These are phyloP conservation scores for Haberlea rhodopensis DNA, from an alignment of 257 asterid genomes.

Conservation along the genomic window DNA sequence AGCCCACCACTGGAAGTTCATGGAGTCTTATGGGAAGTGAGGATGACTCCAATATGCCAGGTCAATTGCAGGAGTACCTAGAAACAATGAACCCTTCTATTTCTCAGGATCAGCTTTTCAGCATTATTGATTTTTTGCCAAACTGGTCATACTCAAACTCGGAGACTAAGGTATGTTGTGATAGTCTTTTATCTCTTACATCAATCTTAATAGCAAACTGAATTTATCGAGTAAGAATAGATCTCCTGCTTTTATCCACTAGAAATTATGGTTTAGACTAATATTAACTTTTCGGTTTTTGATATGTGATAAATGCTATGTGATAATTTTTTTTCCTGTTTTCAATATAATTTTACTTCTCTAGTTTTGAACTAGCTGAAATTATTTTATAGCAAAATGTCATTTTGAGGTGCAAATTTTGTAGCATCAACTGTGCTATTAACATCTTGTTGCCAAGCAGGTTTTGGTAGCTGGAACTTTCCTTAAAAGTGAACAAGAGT, in stretches of 20 bases:
- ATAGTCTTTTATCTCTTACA: background rate
- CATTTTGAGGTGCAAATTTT: too few relatives aligned
- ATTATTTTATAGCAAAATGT: background rate
- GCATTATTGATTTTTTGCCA: conserved; percentile 74
- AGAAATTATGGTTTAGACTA: conserved; percentile 6
- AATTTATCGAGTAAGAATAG: background rate
- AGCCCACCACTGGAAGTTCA: conserved; percentile 51
- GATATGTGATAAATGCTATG: background rate
- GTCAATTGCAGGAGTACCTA: conserved; percentile 61
- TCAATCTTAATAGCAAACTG: conserved; percentile 2
- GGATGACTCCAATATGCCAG: conserved; percentile 56
- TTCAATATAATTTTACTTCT: background rate
- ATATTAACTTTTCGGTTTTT: background rate
- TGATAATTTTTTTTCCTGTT: background rate
- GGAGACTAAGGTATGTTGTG: conserved; percentile 58
- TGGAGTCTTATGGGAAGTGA: conserved; percentile 70
- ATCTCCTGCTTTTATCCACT: conserved; percentile 4
- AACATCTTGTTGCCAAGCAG: conserved; percentile 32
- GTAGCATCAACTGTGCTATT: conserved; percentile 11
- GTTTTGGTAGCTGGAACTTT: conserved; percentile 65
- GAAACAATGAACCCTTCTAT: conserved; percentile 68
- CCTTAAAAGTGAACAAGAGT: conserved; percentile 53
- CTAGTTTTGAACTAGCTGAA: background rate
- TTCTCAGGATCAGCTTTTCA: conserved; percentile 79
- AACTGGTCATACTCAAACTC: conserved; percentile 62